Percentiles rank a stretch among this genome's conserved stretches.
phyloP scores from a whole-genome alignment of 1,139 yeast species.

The Debaryomyces subglobosus region DNA sequence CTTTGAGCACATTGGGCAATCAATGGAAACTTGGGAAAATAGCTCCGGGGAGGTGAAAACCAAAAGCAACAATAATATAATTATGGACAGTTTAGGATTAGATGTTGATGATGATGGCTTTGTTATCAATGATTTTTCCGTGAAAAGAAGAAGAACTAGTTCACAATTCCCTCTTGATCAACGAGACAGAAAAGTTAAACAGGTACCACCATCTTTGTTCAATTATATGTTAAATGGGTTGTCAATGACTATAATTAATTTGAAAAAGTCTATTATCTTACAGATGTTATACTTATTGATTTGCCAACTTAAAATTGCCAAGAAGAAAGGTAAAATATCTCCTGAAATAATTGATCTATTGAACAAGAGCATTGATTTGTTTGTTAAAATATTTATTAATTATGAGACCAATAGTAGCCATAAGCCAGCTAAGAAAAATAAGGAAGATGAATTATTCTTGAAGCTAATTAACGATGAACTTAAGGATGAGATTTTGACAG shows the following conservation, averaged over 20 bases:
- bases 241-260: slow-evolving; percentile 48
- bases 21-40: slow-evolving; percentile 20
- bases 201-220: slow-evolving; percentile 46
- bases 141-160: slow-evolving; percentile 35
- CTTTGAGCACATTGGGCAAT: slow-evolving; percentile 36
- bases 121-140: slow-evolving; percentile 50
- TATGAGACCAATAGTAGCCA: slow-evolving; percentile 25
- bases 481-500: slow-evolving; percentile 41
- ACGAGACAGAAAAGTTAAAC: slow-evolving; percentile 20
- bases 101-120: slow-evolving; percentile 52
- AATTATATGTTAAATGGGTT: slow-evolving; percentile 49
- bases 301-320: slow-evolving; percentile 41
- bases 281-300: slow-evolving; percentile 50
- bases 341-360: slow-evolving; percentile 27
- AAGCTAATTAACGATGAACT: slow-evolving; percentile 46
- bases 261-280: slow-evolving; percentile 46
- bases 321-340: slow-evolving; percentile 17
- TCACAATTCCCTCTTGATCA: slow-evolving; percentile 12
- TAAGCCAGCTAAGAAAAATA: slow-evolving; percentile 23
- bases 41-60: slow-evolving; percentile 10
- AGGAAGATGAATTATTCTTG: slow-evolving; percentile 43
- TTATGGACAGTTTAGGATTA: slow-evolving; percentile 35
- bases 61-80: slow-evolving; percentile 23
- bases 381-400: slow-evolving; percentile 43
- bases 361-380: slow-evolving; percentile 36